Percentiles rank a stretch among this genome's conserved stretches.
Conservation (phyloP, 2,329 filamentous ascomycete genomes). For the Davidsoniella eucalypti region DNA sequence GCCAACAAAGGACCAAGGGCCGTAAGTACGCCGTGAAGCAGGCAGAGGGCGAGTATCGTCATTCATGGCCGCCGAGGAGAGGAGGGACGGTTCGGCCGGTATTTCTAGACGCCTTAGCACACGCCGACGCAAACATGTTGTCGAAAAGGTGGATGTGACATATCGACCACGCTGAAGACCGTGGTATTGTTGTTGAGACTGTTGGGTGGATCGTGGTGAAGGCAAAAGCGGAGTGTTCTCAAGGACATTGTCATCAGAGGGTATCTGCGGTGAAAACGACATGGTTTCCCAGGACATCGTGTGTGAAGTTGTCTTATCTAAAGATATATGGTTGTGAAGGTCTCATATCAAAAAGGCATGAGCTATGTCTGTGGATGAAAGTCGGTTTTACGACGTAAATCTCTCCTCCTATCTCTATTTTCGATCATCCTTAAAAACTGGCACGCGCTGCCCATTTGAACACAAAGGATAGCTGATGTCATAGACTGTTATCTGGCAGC, state of each 20-base stretch:
- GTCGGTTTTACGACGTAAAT: no score
- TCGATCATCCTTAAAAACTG: no score
- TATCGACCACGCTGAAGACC: not conserved
- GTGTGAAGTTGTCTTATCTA: no score
- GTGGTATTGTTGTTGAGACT: not conserved
- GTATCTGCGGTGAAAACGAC: not conserved
- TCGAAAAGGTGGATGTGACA: not conserved
- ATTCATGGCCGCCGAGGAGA: constrained; percentile 14
- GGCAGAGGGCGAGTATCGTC: constrained; percentile 19
- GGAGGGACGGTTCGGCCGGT: not conserved
- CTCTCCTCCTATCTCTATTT: no score
- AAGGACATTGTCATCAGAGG: not conserved
- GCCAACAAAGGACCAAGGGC: constrained; percentile 20
- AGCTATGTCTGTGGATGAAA: no score
- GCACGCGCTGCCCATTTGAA: no score
- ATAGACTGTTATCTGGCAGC: no score
- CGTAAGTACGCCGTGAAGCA: constrained; percentile 18
- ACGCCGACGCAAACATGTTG: not conserved
- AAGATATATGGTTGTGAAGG: no score
- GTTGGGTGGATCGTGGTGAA: not conserved
- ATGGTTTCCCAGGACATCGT: not conserved
- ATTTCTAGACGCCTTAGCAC: not conserved
- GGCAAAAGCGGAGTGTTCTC: not conserved
- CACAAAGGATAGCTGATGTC: no score
- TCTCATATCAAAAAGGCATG: no score